phyloP scores from a whole-genome alignment of 768 basidiomycete genomes.

The Amanita rubescens region DNA sequence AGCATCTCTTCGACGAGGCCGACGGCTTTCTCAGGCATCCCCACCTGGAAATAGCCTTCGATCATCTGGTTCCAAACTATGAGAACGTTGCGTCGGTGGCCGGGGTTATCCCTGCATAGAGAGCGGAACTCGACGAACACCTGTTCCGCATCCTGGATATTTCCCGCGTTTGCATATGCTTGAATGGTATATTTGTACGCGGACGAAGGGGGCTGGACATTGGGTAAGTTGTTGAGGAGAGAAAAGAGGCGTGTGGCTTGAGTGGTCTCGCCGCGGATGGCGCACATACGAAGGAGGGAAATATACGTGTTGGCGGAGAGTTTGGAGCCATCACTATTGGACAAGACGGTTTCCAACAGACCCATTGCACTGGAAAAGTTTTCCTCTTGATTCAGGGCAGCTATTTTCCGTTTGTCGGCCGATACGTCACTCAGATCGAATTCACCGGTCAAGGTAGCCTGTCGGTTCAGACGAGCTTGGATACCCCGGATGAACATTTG shows the following conservation, averaged over 20 bases:
- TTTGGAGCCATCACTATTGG: conserved; percentile 16
- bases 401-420: conserved; percentile 31
- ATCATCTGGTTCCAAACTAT: conserved; percentile 74
- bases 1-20: conserved; percentile 68
- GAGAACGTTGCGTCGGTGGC: background rate
- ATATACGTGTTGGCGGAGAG: conserved; percentile 37
- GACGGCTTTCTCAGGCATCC: conserved; percentile 55
- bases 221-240: conserved; percentile 43
- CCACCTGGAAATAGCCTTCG: conserved; percentile 59
- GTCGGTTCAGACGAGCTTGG: conserved; percentile 33
- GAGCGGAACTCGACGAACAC: conserved; percentile 55
- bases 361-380: conserved; percentile 67
- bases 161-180: conserved; percentile 45
- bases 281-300: conserved; percentile 55
- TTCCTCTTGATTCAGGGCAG: conserved; percentile 48
- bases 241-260: conserved; percentile 60
- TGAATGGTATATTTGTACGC: conserved; percentile 52
- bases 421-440: conserved; percentile 14
- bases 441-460: conserved; percentile 19
- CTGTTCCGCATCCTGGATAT: conserved; percentile 41
- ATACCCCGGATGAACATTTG: conserved; percentile 34
- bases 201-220: conserved; percentile 24
- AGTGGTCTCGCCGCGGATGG: conserved; percentile 46
- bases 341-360: conserved; percentile 56
- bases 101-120: conserved; percentile 20